Evolutionary conservation across 179 eudicot genomes (phyloP).

Genomic region (Silene vulgaris): DNA sequence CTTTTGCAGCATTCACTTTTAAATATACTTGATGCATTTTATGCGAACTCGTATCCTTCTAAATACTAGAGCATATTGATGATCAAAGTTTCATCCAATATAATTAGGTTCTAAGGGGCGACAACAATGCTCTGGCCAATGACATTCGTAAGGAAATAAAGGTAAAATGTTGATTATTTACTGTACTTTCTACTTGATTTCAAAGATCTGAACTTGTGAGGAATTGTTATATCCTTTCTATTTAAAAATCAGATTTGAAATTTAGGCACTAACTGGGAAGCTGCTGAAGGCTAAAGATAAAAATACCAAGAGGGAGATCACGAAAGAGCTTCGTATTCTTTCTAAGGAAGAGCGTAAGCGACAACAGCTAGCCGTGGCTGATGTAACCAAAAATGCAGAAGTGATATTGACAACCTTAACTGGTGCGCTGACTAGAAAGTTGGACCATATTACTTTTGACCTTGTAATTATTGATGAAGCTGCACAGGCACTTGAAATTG

Average conservation of each 20-base stretch:
- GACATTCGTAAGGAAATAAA: slow-evolving; percentile 99
- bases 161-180: slow-evolving; percentile 37
- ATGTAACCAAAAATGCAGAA: slow-evolving; percentile 83
- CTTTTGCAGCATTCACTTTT: background rate
- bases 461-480: slow-evolving; percentile 96
- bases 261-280: slow-evolving; percentile 80
- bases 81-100: slow-evolving; percentile 3
- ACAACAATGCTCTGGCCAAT: slow-evolving; percentile 89
- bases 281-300: slow-evolving; percentile 85
- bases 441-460: slow-evolving; percentile 71
- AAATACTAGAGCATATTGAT: slow-evolving; percentile 9
- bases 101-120: slow-evolving; percentile 85
- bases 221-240: slow-evolving; percentile 13
- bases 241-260: slow-evolving; percentile 21
- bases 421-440: slow-evolving; percentile 67
- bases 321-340: slow-evolving; percentile 79
- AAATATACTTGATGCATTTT: slow-evolving; percentile 7
- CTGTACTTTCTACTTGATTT: background rate
- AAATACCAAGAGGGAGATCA: slow-evolving; percentile 74
- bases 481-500: slow-evolving; percentile 96
- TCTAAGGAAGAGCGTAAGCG: slow-evolving; percentile 93
- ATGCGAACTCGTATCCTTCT: slow-evolving; percentile 7
- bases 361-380: slow-evolving; percentile 92
- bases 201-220: background rate
- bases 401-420: slow-evolving; percentile 89